Conservation (phyloP, 352 stramenopile species). For the Thalassiosira sp. region DNA sequence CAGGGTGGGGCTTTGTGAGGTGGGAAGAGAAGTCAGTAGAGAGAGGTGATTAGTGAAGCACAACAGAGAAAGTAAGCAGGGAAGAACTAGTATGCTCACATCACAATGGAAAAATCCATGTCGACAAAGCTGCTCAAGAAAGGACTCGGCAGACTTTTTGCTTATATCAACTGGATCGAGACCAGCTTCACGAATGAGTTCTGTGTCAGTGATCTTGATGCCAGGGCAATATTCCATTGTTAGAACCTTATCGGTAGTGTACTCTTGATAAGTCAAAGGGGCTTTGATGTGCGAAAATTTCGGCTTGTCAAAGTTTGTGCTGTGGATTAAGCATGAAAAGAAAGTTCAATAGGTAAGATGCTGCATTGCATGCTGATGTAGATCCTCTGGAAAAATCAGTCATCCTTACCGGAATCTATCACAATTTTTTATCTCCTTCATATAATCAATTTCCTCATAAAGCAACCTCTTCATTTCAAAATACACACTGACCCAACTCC, state of each 20-base stretch:
- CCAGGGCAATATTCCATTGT: constrained; percentile 93
- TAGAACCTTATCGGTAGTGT: constrained; percentile 75
- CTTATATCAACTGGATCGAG: constrained; percentile 86
- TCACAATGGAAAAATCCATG: constrained; percentile 97
- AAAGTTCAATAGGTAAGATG: not conserved
- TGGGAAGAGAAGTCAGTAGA: not conserved
- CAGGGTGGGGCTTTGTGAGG: constrained; percentile 57
- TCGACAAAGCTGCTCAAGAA: constrained; percentile 94
- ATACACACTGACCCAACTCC: constrained; percentile 85
- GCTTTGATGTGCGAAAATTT: constrained; percentile 86
- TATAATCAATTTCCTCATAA: constrained; percentile 89
- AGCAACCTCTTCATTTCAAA: constrained; percentile 86
- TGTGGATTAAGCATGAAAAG: constrained; percentile 2
- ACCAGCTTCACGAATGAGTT: constrained; percentile 83
- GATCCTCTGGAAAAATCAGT: not conserved
- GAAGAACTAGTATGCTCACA: constrained; percentile 37
- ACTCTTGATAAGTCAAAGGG: constrained; percentile 72
- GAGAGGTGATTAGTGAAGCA: not conserved
- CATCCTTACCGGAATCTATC: constrained; percentile 78
- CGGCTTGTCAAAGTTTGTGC: constrained; percentile 78
- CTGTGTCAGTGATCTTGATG: constrained; percentile 92
- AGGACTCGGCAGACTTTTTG: constrained; percentile 88
- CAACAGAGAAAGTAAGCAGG: constrained; percentile 7
- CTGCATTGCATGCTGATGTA: not conserved
- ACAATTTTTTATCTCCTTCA: constrained; percentile 85